phyloP scores from a whole-genome alignment of 1,139 yeast species.

The Yamadazyma dushanensis region DNA sequence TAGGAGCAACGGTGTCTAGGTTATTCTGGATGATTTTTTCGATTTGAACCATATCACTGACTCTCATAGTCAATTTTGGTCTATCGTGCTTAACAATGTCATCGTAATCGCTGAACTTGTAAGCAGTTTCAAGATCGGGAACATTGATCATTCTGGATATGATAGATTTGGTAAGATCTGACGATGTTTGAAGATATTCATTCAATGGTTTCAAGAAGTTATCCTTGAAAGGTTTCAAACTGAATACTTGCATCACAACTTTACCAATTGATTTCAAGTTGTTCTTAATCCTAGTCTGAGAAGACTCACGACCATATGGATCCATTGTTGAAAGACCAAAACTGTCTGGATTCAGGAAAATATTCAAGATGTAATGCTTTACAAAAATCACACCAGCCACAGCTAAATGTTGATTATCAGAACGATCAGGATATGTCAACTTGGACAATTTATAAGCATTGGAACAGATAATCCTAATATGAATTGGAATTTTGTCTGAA shows the following conservation, averaged over 20 bases:
- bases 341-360: conserved; percentile 67
- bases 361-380: conserved; percentile 62
- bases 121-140: conserved; percentile 58
- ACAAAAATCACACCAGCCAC: conserved; percentile 70
- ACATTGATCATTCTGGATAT: conserved; percentile 53
- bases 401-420: conserved; percentile 56
- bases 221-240: conserved; percentile 69
- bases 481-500: conserved; percentile 56
- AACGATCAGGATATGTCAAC: conserved; percentile 49
- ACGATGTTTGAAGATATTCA: conserved; percentile 58
- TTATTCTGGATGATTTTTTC: conserved; percentile 59
- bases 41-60: conserved; percentile 63
- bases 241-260: conserved; percentile 63
- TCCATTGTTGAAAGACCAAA: conserved; percentile 46
- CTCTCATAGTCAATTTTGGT: conserved; percentile 62
- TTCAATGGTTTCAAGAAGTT: conserved; percentile 79
- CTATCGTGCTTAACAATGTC: conserved; percentile 69
- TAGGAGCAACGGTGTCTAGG: conserved; percentile 50
- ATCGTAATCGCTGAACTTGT: conserved; percentile 64
- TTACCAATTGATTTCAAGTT: conserved; percentile 62
- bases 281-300: conserved; percentile 29
- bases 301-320: conserved; percentile 30
- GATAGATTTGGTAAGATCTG: conserved; percentile 45
- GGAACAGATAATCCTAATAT: conserved; percentile 48
- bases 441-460: conserved; percentile 36